Evolutionary conservation across 257 asterid species (phyloP), one percentile per base, ranked within the genome.

Genomic region (Lavandula angustifolia): DNA sequence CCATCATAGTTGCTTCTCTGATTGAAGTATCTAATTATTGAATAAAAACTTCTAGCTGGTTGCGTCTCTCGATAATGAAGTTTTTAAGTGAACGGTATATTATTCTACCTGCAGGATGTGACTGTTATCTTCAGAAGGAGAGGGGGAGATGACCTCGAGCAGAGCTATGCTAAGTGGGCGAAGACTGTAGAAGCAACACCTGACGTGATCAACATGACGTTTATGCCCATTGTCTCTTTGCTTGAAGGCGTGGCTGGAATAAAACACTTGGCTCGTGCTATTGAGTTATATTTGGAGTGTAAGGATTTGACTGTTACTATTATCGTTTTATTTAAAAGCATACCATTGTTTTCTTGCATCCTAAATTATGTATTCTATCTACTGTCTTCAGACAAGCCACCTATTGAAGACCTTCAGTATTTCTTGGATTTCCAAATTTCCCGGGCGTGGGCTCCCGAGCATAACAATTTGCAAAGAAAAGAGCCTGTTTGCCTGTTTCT

Each of bases 91-190:
- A 60, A 32, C 34, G 32, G 1, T 6, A 62, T 60, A 50, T 38
- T 50, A 64, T 68, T 47, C 60, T 70, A 47, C 70, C 32, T 80
- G 83, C 95, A 94, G 99, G 99, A 94, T 53, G 98, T 94, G 60
- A 94, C 99, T 0, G 99, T 94, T 38, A 94, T 94, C 75, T 94
- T 94, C 79, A 82, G 99, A 76, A 87, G 99, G 82, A 82, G 99
- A 80, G 99, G 99, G 54, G 99, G 99, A 27, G 99, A 94, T 64
- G 99, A 94, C 70, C 95, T 94, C 47, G 99, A 94, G 74, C 99
- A 94, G 83, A 94, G 98, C 78, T 92, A 90, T 64, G 82, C 76
- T 29, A 94, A 85, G 74, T 94, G 99, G 99, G 95, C 88, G 62
- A 72, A 48, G 71, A 79, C 95, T n/a, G 99, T 94, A 43, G 91